These are phyloP conservation scores for Solanum acaule DNA, from an alignment of 257 asterid species.

Conservation along the genomic window DNA sequence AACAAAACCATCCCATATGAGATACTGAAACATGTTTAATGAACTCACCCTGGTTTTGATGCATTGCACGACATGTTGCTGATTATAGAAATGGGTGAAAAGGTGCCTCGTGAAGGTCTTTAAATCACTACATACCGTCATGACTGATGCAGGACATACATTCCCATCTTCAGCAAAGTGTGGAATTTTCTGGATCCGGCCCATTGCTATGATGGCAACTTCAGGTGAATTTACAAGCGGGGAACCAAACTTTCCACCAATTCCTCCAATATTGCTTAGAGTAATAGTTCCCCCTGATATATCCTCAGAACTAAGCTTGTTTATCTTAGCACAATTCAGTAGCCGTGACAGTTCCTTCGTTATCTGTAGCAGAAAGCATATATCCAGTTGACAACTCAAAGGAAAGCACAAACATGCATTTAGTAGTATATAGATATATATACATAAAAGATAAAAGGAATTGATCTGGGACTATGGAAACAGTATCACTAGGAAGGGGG, in stretches of 20 bases:
- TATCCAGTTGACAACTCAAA: not conserved
- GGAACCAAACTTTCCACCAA: constrained; percentile 93
- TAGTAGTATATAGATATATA: not conserved
- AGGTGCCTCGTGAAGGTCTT: not conserved
- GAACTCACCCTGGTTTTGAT: not conserved
- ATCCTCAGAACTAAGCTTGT: constrained; percentile 79
- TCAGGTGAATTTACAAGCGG: constrained; percentile 86
- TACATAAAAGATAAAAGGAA: not conserved
- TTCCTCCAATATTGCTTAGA: constrained; percentile 87
- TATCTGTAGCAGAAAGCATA: constrained; percentile 28
- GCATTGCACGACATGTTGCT: not conserved
- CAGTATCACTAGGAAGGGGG: not conserved
- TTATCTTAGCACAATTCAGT: constrained; percentile 60
- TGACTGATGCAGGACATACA: constrained; percentile 51
- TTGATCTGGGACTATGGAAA: not conserved
- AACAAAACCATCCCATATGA: not conserved
- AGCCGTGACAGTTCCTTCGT: constrained; percentile 65
- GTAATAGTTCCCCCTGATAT: constrained; percentile 82
- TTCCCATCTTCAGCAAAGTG: constrained; percentile 48
- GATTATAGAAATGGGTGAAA: not conserved
- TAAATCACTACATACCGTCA: constrained; percentile 53
- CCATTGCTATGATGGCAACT: constrained; percentile 82
- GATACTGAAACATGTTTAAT: not conserved
- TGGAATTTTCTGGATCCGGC: constrained; percentile 78
- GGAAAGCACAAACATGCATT: not conserved